Conservation (phyloP, 768 basidiomycete species). For the Pisolithus sp. region DNA sequence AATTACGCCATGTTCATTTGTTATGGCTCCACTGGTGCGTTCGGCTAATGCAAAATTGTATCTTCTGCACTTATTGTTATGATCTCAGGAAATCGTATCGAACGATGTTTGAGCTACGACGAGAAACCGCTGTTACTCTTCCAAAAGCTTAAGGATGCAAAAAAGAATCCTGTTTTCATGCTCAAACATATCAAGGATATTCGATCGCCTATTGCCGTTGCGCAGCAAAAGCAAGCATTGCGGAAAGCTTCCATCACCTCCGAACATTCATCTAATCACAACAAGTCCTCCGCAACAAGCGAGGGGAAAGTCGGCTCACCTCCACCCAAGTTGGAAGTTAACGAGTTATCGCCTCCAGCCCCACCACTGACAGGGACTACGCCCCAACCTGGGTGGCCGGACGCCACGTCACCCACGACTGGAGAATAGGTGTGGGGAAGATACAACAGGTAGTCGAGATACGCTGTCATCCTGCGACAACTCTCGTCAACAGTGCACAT, state of each 20-base stretch:
- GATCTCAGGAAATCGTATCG: constrained; percentile 60
- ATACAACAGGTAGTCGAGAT: constrained; percentile 32
- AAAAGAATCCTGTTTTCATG: constrained; percentile 99
- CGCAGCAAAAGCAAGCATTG: constrained; percentile 90
- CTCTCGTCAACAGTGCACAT: constrained; percentile 27
- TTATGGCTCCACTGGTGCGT: constrained; percentile 83
- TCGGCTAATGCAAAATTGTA: neutral
- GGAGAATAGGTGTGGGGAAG: constrained; percentile 43
- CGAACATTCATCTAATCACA: constrained; percentile 17
- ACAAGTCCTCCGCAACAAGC: constrained; percentile 21
- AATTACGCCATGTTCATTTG: constrained; percentile 99
- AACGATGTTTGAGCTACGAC: constrained; percentile 94
- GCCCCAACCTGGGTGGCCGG: constrained; percentile 72
- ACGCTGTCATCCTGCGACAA: constrained; percentile 27
- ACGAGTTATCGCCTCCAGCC: constrained; percentile 48
- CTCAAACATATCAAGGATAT: constrained; percentile 92
- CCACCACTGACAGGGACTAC: constrained; percentile 52
- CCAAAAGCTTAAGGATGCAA: constrained; percentile 93
- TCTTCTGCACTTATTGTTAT: neutral
- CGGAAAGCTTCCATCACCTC: constrained; percentile 59
- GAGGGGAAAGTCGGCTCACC: constrained; percentile 38
- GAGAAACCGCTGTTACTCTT: constrained; percentile 96
- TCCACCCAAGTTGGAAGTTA: constrained; percentile 66
- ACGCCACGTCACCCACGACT: constrained; percentile 56
- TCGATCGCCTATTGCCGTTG: constrained; percentile 93